Percentiles rank a stretch among this genome's conserved stretches.
Conservation (phyloP, 345 rosid species). For the Eucalyptus erythrocorys region DNA sequence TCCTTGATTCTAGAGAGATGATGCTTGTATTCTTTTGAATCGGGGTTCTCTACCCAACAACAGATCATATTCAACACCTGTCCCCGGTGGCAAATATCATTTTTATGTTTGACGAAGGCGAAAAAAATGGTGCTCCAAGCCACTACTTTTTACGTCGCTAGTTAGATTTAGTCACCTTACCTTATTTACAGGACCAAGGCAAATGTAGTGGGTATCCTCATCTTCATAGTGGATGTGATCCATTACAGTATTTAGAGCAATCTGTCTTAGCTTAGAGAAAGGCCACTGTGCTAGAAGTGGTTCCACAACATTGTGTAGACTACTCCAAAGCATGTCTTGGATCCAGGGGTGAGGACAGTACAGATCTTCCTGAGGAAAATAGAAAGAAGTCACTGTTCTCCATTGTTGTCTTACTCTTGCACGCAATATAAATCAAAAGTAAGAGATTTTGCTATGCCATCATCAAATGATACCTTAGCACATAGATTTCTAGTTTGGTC, state of each 20-base stretch:
- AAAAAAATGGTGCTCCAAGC: neutral
- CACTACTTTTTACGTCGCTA: neutral
- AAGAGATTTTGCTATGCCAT: neutral
- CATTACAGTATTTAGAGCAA: constrained; percentile 31
- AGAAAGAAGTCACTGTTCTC: neutral
- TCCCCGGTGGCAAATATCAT: neutral
- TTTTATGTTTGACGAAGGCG: neutral
- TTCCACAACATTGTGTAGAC: constrained; percentile 29
- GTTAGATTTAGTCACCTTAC: neutral
- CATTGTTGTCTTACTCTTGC: neutral
- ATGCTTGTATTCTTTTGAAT: constrained; percentile 26
- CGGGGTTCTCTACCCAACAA: constrained; percentile 44
- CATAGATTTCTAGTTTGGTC: constrained; percentile 20
- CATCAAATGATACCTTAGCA: constrained; percentile 26
- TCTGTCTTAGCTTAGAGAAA: constrained; percentile 24
- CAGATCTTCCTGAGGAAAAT: constrained; percentile 39
- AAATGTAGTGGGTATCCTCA: constrained; percentile 26
- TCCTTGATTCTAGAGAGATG: constrained; percentile 48
- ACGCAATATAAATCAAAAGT: neutral
- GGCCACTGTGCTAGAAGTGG: constrained; percentile 50
- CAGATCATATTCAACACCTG: constrained; percentile 46
- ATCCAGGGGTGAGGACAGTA: constrained; percentile 35
- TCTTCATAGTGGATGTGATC: constrained; percentile 59
- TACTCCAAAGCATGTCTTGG: constrained; percentile 53
- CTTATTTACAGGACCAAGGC: constrained; percentile 47